A percentile compares a stretch with the other conserved stretches of the same genome.
Conservation (phyloP, 495 filamentous ascomycete species). For the Neurospora africana region DNA sequence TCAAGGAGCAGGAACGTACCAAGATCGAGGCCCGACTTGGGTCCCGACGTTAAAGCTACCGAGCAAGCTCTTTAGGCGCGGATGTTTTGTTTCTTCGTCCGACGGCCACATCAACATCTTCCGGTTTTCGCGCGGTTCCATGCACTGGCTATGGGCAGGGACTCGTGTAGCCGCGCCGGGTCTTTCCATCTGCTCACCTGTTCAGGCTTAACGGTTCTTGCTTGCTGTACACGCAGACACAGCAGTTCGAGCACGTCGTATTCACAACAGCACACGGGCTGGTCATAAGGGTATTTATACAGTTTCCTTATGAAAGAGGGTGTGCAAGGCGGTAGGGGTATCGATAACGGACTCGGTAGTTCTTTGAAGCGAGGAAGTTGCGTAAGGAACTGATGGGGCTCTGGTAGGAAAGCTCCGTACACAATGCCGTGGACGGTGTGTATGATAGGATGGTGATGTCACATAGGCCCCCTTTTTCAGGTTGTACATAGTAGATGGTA, state of each 20-base stretch:
- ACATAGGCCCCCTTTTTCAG: not conserved
- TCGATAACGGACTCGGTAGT: not conserved
- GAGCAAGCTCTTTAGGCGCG: not conserved
- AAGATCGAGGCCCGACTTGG: constrained; percentile 65
- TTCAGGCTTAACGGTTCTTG: not conserved
- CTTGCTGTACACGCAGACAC: not conserved
- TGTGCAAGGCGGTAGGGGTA: not conserved
- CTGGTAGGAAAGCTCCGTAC: not conserved
- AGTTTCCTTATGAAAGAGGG: not conserved
- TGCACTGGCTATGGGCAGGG: constrained; percentile 6
- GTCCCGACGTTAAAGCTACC: constrained; percentile 11
- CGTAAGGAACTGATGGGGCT: not conserved
- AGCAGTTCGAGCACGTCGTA: not conserved
- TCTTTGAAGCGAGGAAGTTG: not conserved
- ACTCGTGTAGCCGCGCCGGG: not conserved
- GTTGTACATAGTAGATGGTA: not conserved
- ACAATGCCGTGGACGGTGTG: not conserved
- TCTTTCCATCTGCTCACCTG: not conserved
- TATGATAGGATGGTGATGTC: not conserved
- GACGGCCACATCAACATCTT: not conserved
- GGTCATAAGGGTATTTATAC: not conserved
- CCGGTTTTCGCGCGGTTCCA: not conserved
- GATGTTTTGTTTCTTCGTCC: not conserved
- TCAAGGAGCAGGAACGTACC: constrained; percentile 55
- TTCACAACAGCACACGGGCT: not conserved